Base-by-base conservation (phyloP, 345 rosid genomes). In the Lepidium didymum region DNA sequence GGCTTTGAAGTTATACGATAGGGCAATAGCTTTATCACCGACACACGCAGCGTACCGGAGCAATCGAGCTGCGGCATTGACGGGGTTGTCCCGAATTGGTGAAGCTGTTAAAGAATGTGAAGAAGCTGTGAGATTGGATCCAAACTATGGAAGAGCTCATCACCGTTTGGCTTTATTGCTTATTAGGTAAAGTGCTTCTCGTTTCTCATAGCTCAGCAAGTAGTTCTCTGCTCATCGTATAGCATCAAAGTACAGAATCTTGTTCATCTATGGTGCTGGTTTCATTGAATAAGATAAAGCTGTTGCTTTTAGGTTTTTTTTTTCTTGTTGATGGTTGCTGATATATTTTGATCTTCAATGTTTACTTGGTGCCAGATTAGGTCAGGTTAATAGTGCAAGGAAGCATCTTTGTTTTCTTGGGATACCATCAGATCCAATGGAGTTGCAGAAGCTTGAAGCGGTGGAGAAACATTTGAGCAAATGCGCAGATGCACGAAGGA, bases 51-150 rank as follows among this genome's bases (percentile, higher is more conserved):
- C 97, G 9, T 91, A 82, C 35, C 73, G 87, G 75, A 85, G 95
- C 68, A 94, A 94, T 65, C 74, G 96, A 12, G 99, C 97, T 0
- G 99, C 99, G 0, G 99, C 95, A 2, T 80, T 94, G 68, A 89
- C 82, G 18, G 86, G 81, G 12, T 77, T 91, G 43, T 80, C 80
- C 34, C 77, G 87, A 69, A 34, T 94, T 54, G 87, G 69, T 35
- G 97, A 91, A 72, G 99, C 99, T 0, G 85, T 89, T 52, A 83
- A 68, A 56, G 99, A 89, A 13, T 91, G 99, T 47, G 96, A 91
- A 67, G 95, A 83, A 60, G 97, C 99, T 1, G 80, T 94, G 43
- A 87, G 81, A 75, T 81, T 82, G 85, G 96, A 94, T 80, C 93
- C 96, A 25, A 80, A 77, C 71, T 89, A 87, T 78, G 77, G 69